Evolutionary conservation across 352 stramenopile genomes (phyloP).

Genomic region (Pilasporangium apinafurcum): DNA sequence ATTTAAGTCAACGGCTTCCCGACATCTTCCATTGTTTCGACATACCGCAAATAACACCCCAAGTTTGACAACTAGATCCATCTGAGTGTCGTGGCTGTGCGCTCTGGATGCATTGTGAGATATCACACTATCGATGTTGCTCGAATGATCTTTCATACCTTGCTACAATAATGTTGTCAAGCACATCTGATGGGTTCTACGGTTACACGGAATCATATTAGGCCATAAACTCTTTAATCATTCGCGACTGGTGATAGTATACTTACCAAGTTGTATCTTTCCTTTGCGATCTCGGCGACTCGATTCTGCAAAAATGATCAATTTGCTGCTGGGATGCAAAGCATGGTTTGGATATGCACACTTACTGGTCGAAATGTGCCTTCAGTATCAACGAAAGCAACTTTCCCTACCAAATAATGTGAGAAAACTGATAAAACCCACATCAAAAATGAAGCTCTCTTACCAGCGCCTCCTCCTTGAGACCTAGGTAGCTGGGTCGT

Average conservation of each 20-base stretch:
- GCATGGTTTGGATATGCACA: no score
- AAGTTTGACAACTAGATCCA: slow-evolving; percentile 82
- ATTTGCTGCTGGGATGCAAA: neutral
- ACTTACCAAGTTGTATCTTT: slow-evolving; percentile 66
- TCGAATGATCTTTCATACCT: slow-evolving; percentile 21
- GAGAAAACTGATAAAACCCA: neutral
- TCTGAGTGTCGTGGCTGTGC: slow-evolving; percentile 85
- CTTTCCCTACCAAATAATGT: slow-evolving; percentile 49
- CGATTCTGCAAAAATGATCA: slow-evolving; percentile 37
- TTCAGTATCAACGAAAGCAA: slow-evolving; percentile 89
- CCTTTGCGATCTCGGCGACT: slow-evolving; percentile 78
- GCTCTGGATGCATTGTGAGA: slow-evolving; percentile 28
- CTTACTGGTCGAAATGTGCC: slow-evolving; percentile 86
- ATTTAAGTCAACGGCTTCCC: no score
- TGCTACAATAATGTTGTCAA: slow-evolving; percentile 93
- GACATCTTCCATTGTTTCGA: no score
- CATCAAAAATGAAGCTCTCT: neutral
- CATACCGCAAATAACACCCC: slow-evolving; percentile 63
- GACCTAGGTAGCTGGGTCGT: slow-evolving; percentile 82
- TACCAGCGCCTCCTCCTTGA: slow-evolving; percentile 76
- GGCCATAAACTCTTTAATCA: neutral
- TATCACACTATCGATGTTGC: neutral
- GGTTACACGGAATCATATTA: neutral
- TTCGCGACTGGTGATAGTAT: neutral
- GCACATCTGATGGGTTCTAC: slow-evolving; percentile 81